Evolutionary conservation across 2,329 filamentous ascomycete genomes (phyloP), one percentile per base, ranked within the genome.

Genomic region (Fonsecaea multimorphosa): DNA sequence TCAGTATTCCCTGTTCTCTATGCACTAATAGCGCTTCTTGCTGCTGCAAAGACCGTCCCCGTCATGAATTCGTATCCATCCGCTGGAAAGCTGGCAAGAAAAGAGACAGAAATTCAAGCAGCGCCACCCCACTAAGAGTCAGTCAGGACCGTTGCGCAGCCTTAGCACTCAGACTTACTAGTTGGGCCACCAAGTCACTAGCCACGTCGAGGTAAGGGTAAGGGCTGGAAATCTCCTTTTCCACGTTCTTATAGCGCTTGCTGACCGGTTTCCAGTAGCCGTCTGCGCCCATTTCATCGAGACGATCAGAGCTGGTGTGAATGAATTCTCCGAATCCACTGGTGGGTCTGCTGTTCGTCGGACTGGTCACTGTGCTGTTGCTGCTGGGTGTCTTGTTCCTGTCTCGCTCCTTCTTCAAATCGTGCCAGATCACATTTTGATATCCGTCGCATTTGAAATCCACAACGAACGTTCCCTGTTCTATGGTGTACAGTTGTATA

Each of bases 391-490:
- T 56, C 54, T 67, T 68, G 49, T 61, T 63, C 38, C 68, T 63
- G 2, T 72, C 64, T 16, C 74, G 19, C 72, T 81, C 58, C 90
- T 67, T 70, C 60, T 66, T 72, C 27, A 44, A 44, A 56, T 71
- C 68, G 38, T 70, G 68, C 70, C 70, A 81, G 70, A 89, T 87
- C 56, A 94, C 89, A 62, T 95, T 92, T 80, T 99, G 95, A 79
- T 99, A 99, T 22, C 95, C 95, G 14, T 95, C 93, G 77, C 94
- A 98, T 77, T 97, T 98, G 84, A 99, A 99, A 77, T 99, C 95
- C 56, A 99, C 95, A 68, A 99, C 89, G 78, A 94, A 98, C 71
- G 95, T 94, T 62, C 91, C 90, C 64, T 89, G 88, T 77, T 98
- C 94, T 82, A 98, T 93, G 75, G 93, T 90, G 78, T 97, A 97